Evolutionary conservation across 2,329 filamentous ascomycete genomes (phyloP).

Genomic region (Dryadomyces quercus-mongolicae): DNA sequence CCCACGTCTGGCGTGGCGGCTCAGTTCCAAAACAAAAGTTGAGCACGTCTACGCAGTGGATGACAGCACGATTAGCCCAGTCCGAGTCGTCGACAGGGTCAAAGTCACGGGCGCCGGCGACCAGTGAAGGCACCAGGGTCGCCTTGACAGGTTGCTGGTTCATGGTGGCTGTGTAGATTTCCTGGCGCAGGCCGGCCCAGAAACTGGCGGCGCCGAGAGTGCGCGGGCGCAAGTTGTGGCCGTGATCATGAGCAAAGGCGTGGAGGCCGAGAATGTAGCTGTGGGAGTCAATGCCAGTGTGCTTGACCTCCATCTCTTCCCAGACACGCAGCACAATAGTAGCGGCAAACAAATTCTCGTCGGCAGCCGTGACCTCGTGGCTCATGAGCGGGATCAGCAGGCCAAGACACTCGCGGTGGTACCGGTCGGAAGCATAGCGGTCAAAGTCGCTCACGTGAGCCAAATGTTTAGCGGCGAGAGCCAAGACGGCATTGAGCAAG

Average conservation of each 20-base stretch:
- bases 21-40: slow-evolving; percentile 46
- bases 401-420: slow-evolving; percentile 41
- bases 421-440: slow-evolving; percentile 34
- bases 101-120: slow-evolving; percentile 32
- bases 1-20: slow-evolving; percentile 24
- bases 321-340: slow-evolving; percentile 44
- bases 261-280: slow-evolving; percentile 34
- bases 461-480: slow-evolving; percentile 41
- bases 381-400: slow-evolving; percentile 34
- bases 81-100: slow-evolving; percentile 35
- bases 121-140: slow-evolving; percentile 35
- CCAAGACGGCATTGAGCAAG: slow-evolving; percentile 44
- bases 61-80: slow-evolving; percentile 49
- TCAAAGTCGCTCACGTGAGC: slow-evolving; percentile 35
- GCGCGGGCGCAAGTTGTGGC: slow-evolving; percentile 26
- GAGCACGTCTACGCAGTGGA: slow-evolving; percentile 51
- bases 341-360: slow-evolving; percentile 41
- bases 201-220: slow-evolving; percentile 40
- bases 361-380: slow-evolving; percentile 24
- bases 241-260: slow-evolving; percentile 30
- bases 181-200: slow-evolving; percentile 45
- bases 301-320: slow-evolving; percentile 39
- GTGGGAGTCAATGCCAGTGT: slow-evolving; percentile 31
- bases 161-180: slow-evolving; percentile 44
- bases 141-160: slow-evolving; percentile 33